phyloP scores from a whole-genome alignment of 2,329 filamentous ascomycete genomes.

The Fusarium brevicatenulatum region DNA sequence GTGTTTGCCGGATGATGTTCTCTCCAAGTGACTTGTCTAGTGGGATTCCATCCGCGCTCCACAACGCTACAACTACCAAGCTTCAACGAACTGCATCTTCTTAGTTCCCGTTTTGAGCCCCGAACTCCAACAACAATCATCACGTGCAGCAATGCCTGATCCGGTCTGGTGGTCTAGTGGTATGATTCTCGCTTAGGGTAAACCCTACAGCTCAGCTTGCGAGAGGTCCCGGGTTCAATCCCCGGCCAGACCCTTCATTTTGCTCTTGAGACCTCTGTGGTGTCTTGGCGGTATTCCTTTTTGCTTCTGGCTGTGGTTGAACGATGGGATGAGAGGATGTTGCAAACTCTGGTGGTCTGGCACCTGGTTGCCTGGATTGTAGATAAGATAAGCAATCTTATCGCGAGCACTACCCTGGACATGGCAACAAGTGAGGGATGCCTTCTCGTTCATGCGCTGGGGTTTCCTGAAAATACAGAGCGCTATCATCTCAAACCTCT shows the following conservation, averaged over 20 bases:
- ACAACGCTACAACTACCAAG: background rate
- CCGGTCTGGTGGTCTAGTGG: conserved; percentile 69
- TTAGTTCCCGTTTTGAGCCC: fast-evolving
- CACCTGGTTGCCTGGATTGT: fast-evolving
- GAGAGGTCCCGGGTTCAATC: conserved; percentile 60
- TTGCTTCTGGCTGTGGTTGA: background rate
- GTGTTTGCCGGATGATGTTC: no score
- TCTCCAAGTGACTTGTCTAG: background rate
- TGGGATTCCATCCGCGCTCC: background rate
- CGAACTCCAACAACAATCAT: background rate
- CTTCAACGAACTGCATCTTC: background rate
- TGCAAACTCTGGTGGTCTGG: background rate
- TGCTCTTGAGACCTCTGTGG: conserved; percentile 17
- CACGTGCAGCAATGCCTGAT: background rate
- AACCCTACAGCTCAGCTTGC: conserved; percentile 52
- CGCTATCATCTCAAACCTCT: fast-evolving
- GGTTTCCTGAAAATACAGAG: fast-evolving
- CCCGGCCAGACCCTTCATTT: conserved; percentile 55
- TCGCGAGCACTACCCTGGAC: background rate
- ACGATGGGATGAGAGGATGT: background rate
- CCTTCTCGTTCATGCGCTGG: fast-evolving
- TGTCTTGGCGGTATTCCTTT: fast-evolving
- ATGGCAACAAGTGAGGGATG: background rate
- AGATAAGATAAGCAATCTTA: background rate
- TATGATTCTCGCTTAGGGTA: conserved; percentile 78